Evolutionary conservation across 148 eudicot genomes (phyloP).

Genomic region (Simmondsia chinensis): DNA sequence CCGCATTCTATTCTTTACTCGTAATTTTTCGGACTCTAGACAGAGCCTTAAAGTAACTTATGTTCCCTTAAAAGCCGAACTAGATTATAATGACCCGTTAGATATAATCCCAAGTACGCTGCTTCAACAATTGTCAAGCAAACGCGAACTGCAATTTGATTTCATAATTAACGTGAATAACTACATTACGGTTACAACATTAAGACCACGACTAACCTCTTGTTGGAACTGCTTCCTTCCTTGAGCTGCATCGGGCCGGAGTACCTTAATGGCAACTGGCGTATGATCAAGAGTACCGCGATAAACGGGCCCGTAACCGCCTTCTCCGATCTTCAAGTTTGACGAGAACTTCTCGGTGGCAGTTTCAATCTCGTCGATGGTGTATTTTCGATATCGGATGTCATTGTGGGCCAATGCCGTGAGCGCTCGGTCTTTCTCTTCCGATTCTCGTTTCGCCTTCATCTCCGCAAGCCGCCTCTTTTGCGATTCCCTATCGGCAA

Average conservation of each 20-base stretch:
- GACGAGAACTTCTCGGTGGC: conserved; percentile 10
- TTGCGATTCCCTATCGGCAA: conserved; percentile 18
- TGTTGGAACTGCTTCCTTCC: conserved; percentile 18
- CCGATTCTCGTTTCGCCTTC: conserved; percentile 8
- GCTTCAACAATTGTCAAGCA: no score
- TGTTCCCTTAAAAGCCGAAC: no score
- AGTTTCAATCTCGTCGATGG: conserved; percentile 15
- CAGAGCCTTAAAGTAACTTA: no score
- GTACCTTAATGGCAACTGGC: conserved; percentile 15
- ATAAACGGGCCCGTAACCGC: conserved; percentile 21
- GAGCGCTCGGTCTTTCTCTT: conserved; percentile 10
- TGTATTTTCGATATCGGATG: conserved; percentile 14
- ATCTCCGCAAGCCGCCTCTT: conserved; percentile 12
- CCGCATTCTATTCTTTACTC: no score
- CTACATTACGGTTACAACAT: no score
- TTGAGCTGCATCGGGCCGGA: conserved; percentile 16
- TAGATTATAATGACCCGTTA: no score
- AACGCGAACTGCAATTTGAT: no score
- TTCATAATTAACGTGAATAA: no score
- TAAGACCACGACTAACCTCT: no score
- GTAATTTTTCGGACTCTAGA: no score
- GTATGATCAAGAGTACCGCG: conserved; percentile 18
- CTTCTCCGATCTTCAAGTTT: conserved; percentile 18
- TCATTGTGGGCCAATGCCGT: conserved; percentile 3
- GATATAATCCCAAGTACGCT: no score